Evolutionary conservation across 345 rosid genomes (phyloP), one percentile per base, ranked within the genome.

Genomic region (Ceriops zippeliana): DNA sequence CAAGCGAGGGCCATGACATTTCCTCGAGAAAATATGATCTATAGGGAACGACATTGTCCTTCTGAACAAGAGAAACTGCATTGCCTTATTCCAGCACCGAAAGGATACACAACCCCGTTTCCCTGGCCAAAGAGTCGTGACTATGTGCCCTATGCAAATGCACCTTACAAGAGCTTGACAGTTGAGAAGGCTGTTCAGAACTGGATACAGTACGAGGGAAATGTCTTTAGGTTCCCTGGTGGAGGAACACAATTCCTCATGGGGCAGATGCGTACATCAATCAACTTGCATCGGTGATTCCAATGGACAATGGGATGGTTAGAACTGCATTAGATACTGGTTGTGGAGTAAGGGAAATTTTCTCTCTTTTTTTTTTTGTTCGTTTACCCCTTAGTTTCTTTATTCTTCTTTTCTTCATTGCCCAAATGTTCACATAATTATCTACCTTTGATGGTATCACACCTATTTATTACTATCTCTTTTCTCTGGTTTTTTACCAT

Each of bases 161-260:
- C 80, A n/a, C 80, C 80, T 71, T 76, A 76, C 47, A 76, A 76
- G 76, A 76, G 80, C 75, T 67, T 76, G 71, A 76, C 80, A 24
- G 76, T 76, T 35, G 76, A 76, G 63, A 76, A 76, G 60, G 80
- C 80, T 67, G 75, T 71, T 26, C 80, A 76, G 76, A 76, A 76
- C 63, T 76, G 80, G 80, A 76, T 76, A 11, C 68, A 70, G 19
- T 76, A 67, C 11, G 76, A 71, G 66, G 76, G 75, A 42, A 71
- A 76, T 26, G 76, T 71, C 21, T 76, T 76, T 62, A 71, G 73
- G 61, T 71, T 76, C 65, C 76, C 80, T 27, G 80, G 80, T 47
- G 75, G 76, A 42, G 80, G 80, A 56, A 71, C 76, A 3, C 80
- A 76, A 46, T 76, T 52, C 80, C 80, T 46, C 73, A 67, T 19